Evolutionary conservation across 2,329 filamentous ascomycete genomes (phyloP).

Genomic region (Coleophoma cylindrospora): DNA sequence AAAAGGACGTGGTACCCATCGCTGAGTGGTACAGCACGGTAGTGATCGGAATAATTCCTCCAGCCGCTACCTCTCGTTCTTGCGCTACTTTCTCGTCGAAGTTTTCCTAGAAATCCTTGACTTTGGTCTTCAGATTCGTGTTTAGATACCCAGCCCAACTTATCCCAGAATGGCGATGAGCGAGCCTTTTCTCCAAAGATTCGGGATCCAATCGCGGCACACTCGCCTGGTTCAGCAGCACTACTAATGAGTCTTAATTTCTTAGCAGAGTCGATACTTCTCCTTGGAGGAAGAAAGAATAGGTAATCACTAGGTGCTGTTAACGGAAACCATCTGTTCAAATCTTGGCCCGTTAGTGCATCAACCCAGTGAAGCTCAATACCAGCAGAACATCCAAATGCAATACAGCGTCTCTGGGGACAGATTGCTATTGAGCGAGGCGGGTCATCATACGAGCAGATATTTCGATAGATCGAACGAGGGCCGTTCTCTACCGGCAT

Average conservation of each 20-base stretch:
- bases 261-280: slow-evolving; percentile 44
- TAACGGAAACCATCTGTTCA: slow-evolving; percentile 51
- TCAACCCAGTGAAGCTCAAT: slow-evolving; percentile 59
- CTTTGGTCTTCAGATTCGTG: slow-evolving; percentile 4
- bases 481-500: slow-evolving; percentile 28
- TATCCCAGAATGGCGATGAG: slow-evolving; percentile 21
- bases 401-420: slow-evolving; percentile 58
- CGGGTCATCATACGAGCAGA: slow-evolving; percentile 57
- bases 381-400: slow-evolving; percentile 58
- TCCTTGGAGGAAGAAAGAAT: slow-evolving; percentile 54
- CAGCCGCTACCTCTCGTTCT: slow-evolving; percentile 8
- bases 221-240: slow-evolving; percentile 38
- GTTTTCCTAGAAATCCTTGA: slow-evolving; percentile 10
- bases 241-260: slow-evolving; percentile 61
- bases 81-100: slow-evolving; percentile 8
- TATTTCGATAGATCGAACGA: slow-evolving; percentile 34
- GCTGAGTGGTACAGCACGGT: slow-evolving; percentile 57
- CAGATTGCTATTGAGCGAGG: slow-evolving; percentile 62
- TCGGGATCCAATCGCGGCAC: slow-evolving; percentile 18
- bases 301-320: slow-evolving; percentile 48
- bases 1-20: slow-evolving; percentile 63
- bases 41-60: slow-evolving; percentile 45
- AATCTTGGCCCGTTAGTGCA: slow-evolving; percentile 38
- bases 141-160: slow-evolving; percentile 8
- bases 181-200: slow-evolving; percentile 16